Evolutionary conservation across 306 rosid species (phyloP).

Genomic region (Trifolium subterraneum): DNA sequence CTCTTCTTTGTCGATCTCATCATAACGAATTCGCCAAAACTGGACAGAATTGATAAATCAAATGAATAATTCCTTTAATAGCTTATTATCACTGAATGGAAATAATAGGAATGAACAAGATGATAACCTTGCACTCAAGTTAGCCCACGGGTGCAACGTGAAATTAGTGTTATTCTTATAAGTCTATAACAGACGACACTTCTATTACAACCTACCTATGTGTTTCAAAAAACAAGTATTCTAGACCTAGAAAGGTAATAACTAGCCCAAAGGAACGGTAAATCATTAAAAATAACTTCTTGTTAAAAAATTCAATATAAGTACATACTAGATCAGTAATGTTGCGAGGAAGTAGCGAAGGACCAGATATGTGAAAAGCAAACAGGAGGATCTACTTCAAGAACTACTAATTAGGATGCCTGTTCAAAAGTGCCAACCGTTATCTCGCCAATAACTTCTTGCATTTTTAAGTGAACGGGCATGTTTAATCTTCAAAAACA

Average conservation of each 20-base stretch:
- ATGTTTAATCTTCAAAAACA: conserved; percentile 69
- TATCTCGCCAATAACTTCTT: conserved; percentile 74
- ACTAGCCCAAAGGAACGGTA: background rate
- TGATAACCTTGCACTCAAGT: background rate
- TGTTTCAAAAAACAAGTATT: background rate
- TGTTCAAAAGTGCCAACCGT: conserved; percentile 88
- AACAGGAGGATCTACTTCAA: background rate
- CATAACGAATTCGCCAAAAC: background rate
- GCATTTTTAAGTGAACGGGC: conserved; percentile 70
- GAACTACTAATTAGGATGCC: conserved; percentile 15
- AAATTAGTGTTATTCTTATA: background rate
- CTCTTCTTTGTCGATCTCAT: too few relatives aligned
- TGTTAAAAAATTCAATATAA: too few relatives aligned
- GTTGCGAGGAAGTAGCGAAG: conserved; percentile 14
- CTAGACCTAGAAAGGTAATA: background rate
- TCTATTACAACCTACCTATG: background rate
- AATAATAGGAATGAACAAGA: too few relatives aligned
- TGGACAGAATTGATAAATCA: background rate
- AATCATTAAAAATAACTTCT: too few relatives aligned
- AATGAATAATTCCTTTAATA: too few relatives aligned
- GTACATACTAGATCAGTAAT: too few relatives aligned
- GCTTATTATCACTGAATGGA: background rate
- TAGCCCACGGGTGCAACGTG: background rate
- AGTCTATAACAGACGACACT: background rate
- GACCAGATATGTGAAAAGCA: conserved; percentile 28